These are phyloP conservation scores for Gliomastix tumulicola DNA, from an alignment of 2,329 filamentous ascomycete genomes.

Conservation along the genomic window DNA sequence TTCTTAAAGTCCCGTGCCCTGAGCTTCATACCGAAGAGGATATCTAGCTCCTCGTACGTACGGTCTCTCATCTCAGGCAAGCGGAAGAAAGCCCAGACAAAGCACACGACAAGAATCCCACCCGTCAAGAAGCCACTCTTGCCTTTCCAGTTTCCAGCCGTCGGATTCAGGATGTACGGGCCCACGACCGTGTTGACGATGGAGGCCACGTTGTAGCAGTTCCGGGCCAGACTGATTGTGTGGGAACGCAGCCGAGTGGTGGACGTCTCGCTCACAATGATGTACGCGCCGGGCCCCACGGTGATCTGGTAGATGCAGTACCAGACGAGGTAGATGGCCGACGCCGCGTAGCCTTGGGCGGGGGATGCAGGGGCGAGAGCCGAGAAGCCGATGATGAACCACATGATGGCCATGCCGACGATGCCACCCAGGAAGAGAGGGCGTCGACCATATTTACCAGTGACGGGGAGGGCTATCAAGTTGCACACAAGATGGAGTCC, in stretches of 20 bases:
- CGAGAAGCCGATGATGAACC: slow-evolving; percentile 35
- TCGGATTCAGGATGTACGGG: slow-evolving; percentile 22
- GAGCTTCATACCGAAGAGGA: slow-evolving; percentile 16
- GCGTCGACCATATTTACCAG: slow-evolving; percentile 36
- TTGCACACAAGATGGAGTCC: slow-evolving; percentile 37
- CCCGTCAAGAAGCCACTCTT: slow-evolving; percentile 23
- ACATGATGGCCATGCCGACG: slow-evolving; percentile 36
- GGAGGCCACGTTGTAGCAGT: slow-evolving; percentile 36
- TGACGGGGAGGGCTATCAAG: slow-evolving; percentile 23
- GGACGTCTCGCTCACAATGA: slow-evolving; percentile 34
- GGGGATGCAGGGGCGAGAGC: slow-evolving; percentile 24
- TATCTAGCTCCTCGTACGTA: slow-evolving; percentile 22
- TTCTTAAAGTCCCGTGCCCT: neutral
- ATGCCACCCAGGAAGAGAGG: slow-evolving; percentile 36
- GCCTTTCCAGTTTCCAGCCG: slow-evolving; percentile 20
- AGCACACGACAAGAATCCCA: slow-evolving; percentile 12
- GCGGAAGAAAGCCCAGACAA: slow-evolving; percentile 17
- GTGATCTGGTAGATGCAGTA: slow-evolving; percentile 36
- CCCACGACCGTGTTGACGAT: slow-evolving; percentile 16
- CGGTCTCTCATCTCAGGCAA: slow-evolving; percentile 18
- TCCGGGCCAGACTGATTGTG: slow-evolving; percentile 36
- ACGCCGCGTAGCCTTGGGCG: slow-evolving; percentile 32
- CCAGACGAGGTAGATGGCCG: slow-evolving; percentile 36
- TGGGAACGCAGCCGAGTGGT: slow-evolving; percentile 36
- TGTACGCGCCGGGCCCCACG: slow-evolving; percentile 36